Base-by-base conservation (phyloP, 768 basidiomycete species). In the Podaxis mareebaensis region DNA sequence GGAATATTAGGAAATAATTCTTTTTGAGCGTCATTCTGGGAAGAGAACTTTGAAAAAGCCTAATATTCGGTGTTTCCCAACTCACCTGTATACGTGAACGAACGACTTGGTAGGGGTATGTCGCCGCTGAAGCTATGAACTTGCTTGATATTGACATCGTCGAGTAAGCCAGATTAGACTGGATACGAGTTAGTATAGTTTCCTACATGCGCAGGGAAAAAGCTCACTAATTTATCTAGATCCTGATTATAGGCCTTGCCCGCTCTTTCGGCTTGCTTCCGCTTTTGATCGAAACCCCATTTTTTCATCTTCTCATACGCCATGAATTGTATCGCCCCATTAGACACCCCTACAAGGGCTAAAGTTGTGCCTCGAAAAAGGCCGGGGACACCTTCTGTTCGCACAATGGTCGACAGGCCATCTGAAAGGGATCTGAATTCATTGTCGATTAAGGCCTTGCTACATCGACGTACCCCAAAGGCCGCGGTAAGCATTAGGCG, bases 71-170 rank as follows among this genome's bases (percentile, higher is more conserved):
- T 20, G n/a, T 20, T 20, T 17, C 44, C 44, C n/a, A 46, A 72
- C 82, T 38, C 61, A 94, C 96, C 76, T 99, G 96, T 72, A 99
- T 85, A 56, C 96, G 86, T 2, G 96, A 95, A 59, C 96, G 87
- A 46, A 99, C 82, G 49, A 99, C 97, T 77, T 99, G 97, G 74
- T 99, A 99, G 7, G 97, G 97, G 74, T 99, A 99, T 38, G 97
- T 99, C 22, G 88, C 67, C 4, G 85, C 76, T 46, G 99, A 85
- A 0, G 97, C 94, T 22, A 84, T 82, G 4, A 97, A 77, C 75
- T 99, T 99, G 67, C 95, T 95, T 24, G 85, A 82, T 20, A 93
- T 96, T 0, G 94, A 96, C 85, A 98, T 96, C 42, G 92, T 66
- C 7, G 95, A 93, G 77, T 99, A 99, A 36, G 94, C 83, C 36